These are phyloP conservation scores for Aspergillus amoenus DNA, from an alignment of 2,329 filamentous ascomycete genomes.

Conservation along the genomic window DNA sequence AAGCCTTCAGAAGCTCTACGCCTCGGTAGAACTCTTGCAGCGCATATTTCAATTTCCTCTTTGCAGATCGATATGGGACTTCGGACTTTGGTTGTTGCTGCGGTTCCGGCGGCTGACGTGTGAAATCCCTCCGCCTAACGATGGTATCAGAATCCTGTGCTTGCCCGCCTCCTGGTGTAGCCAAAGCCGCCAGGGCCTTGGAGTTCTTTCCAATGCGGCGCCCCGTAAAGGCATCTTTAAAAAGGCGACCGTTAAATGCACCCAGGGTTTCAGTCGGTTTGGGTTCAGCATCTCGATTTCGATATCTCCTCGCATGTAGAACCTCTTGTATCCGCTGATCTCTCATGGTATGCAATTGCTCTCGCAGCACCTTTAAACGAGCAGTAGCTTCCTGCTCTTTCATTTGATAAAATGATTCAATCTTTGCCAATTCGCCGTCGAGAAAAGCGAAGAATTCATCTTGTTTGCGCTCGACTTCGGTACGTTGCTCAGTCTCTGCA, in stretches of 20 bases:
- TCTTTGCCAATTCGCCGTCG: conserved; percentile 82
- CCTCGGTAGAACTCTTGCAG: conserved; percentile 91
- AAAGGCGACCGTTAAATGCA: conserved; percentile 26
- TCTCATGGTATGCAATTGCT: conserved; percentile 91
- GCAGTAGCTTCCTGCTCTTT: conserved; percentile 84
- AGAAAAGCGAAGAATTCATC: conserved; percentile 86
- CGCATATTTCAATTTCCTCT: conserved; percentile 86
- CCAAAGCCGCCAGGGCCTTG: conserved; percentile 47
- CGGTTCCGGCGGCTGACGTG: conserved; percentile 44
- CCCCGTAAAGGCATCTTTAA: conserved; percentile 45
- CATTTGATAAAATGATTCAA: conserved; percentile 81
- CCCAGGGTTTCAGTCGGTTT: conserved; percentile 24
- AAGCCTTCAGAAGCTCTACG: conserved; percentile 88
- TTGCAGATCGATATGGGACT: conserved; percentile 82
- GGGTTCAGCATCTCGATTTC: conserved; percentile 22
- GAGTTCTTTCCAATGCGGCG: conserved; percentile 57
- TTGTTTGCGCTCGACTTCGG: conserved; percentile 70
- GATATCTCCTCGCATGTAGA: conserved; percentile 25
- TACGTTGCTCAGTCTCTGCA: conserved; percentile 54
- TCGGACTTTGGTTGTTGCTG: conserved; percentile 48
- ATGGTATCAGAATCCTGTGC: conserved; percentile 28
- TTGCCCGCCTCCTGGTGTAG: conserved; percentile 39
- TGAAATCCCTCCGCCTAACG: conserved; percentile 49
- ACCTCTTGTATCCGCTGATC: conserved; percentile 55
- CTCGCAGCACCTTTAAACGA: conserved; percentile 68